A percentile compares a stretch with the other conserved stretches of the same genome.
Evolutionary conservation across 345 rosid species (phyloP).

Genomic region (Eucalyptus curtisii): DNA sequence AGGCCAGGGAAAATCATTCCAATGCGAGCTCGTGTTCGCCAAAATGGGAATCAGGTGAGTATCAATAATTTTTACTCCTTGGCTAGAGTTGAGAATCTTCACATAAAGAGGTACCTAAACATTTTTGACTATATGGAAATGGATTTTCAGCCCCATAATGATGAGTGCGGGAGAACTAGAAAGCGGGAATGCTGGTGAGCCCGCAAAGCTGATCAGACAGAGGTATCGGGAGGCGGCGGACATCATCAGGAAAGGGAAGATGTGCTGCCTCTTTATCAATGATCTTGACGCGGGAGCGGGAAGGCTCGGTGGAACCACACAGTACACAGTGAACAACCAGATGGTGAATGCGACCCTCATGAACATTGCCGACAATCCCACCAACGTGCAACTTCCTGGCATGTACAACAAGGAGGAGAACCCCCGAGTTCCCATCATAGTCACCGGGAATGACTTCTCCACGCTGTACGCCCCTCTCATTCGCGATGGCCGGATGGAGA

Average conservation of each 20-base stretch:
- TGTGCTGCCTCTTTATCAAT: conserved; percentile 45
- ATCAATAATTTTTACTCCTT: not conserved
- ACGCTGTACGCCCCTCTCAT: conserved; percentile 46
- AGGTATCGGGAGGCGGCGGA: conserved; percentile 45
- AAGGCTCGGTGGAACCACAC: conserved; percentile 43
- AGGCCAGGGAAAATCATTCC: conserved; percentile 60
- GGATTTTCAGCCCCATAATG: conserved; percentile 24
- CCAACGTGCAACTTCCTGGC: conserved; percentile 48
- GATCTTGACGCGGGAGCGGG: conserved; percentile 53
- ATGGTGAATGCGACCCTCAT: conserved; percentile 59
- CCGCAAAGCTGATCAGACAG: conserved; percentile 43
- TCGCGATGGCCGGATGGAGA: conserved; percentile 54
- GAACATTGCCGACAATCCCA: conserved; percentile 58
- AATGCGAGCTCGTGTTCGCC: conserved; percentile 47
- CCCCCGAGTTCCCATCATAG: conserved; percentile 42
- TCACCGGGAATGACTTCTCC: conserved; percentile 53
- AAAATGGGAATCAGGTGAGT: conserved; percentile 51
- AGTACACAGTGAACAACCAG: conserved; percentile 45
- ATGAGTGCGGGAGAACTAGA: conserved; percentile 59
- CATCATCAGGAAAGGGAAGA: conserved; percentile 33
- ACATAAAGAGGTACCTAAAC: not conserved
- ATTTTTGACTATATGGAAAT: not conserved
- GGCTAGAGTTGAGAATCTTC: not conserved
- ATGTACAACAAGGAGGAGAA: conserved; percentile 44
- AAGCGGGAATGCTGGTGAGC: conserved; percentile 54